Evolutionary conservation across 2,329 filamentous ascomycete species (phyloP).

Genomic region (Cytospora chrysosperma): DNA sequence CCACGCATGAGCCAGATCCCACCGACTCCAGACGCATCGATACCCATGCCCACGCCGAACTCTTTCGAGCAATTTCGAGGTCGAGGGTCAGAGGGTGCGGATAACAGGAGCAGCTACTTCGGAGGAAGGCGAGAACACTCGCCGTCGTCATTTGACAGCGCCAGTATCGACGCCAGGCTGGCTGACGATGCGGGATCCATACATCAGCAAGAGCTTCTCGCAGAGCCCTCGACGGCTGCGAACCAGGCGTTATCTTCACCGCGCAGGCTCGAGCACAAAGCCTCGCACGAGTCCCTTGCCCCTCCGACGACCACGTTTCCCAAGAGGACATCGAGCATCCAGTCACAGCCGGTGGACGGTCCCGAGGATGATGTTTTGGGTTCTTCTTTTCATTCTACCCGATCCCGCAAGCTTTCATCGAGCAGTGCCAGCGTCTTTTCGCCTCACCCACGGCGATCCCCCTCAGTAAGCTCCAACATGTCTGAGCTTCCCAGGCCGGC

Average conservation of each 20-base stretch:
- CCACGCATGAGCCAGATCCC: constrained; percentile 68
- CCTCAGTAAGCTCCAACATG: constrained; percentile 79
- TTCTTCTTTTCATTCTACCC: constrained; percentile 59
- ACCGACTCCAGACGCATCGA: constrained; percentile 46
- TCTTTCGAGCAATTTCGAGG: constrained; percentile 42
- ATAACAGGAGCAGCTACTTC: constrained; percentile 45
- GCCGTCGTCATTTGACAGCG: constrained; percentile 50
- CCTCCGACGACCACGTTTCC: constrained; percentile 36
- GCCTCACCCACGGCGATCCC: constrained; percentile 69
- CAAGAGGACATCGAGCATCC: constrained; percentile 57
- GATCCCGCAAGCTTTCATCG: constrained; percentile 74
- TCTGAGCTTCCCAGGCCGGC: constrained; percentile 70
- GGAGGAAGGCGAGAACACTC: constrained; percentile 59
- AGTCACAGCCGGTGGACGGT: constrained; percentile 61
- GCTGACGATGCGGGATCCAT: constrained; percentile 24
- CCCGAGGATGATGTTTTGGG: constrained; percentile 65
- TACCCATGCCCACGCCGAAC: constrained; percentile 46
- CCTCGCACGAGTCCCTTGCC: constrained; percentile 47
- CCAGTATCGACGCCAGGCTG: constrained; percentile 21
- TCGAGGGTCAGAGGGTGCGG: constrained; percentile 39
- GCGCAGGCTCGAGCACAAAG: constrained; percentile 42
- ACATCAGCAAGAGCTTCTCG: constrained; percentile 36
- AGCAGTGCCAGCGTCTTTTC: constrained; percentile 57
- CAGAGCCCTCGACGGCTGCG: constrained; percentile 37
- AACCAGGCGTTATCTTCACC: constrained; percentile 41